phyloP scores from a whole-genome alignment of 257 asterid species.

The Knoxia roxburghii region DNA sequence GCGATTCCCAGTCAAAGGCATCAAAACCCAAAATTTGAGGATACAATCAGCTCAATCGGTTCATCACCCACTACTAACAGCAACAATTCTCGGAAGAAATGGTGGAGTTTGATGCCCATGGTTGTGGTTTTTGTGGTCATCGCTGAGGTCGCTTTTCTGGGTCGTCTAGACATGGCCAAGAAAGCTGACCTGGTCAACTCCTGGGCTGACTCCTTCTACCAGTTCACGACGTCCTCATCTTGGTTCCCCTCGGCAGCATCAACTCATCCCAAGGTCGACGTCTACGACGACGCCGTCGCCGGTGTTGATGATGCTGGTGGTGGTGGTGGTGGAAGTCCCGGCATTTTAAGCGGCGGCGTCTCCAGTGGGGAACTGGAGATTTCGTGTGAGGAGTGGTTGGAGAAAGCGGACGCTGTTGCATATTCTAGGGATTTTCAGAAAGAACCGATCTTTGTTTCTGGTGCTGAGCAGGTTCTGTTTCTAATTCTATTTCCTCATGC shows the following conservation, averaged over 20 bases:
- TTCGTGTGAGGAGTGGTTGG: constrained; percentile 78
- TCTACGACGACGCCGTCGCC: constrained; percentile 8
- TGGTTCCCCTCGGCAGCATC: not conserved
- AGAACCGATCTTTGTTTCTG: constrained; percentile 60
- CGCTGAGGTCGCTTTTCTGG: constrained; percentile 75
- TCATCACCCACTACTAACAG: constrained; percentile 12
- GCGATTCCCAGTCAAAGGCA: constrained; percentile 23
- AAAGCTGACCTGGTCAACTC: constrained; percentile 73
- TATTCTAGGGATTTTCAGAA: constrained; percentile 66
- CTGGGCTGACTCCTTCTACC: constrained; percentile 89
- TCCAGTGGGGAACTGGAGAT: constrained; percentile 17
- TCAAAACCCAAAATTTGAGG: constrained; percentile 11
- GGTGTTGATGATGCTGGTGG: not conserved
- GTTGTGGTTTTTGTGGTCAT: constrained; percentile 66
- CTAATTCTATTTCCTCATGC: not conserved
- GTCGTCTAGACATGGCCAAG: constrained; percentile 72
- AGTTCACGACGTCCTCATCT: constrained; percentile 42
- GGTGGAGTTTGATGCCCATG: constrained; percentile 61
- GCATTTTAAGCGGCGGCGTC: not conserved
- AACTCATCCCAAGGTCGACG: not conserved
- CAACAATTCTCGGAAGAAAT: constrained; percentile 40
- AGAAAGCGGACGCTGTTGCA: constrained; percentile 55
- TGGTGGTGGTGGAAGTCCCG: no score
- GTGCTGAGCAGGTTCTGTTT: constrained; percentile 47
- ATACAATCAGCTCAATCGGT: constrained; percentile 19